Evolutionary conservation across 202 grass and related monocot genomes (phyloP).

Genomic region (Eragrostis tef): DNA sequence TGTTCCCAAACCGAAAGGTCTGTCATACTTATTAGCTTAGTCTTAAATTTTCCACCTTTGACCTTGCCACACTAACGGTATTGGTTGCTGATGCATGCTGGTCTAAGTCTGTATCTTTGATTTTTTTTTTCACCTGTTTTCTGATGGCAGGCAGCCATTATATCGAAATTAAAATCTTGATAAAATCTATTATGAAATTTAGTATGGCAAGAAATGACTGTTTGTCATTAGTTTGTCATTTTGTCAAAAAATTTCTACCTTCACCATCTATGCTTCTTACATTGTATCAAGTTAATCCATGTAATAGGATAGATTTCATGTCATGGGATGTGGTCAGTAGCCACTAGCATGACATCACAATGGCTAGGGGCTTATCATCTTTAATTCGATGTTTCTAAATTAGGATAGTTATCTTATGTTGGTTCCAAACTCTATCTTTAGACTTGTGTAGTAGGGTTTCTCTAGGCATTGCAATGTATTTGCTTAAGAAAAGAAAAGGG

Average conservation of each 20-base stretch:
- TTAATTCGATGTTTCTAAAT: neutral
- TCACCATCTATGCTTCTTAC: neutral
- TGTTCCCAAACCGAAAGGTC: conserved; percentile 93
- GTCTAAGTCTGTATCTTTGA: neutral
- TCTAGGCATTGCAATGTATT: neutral
- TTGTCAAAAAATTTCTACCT: neutral
- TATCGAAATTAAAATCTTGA: conserved; percentile 7
- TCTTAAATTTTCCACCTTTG: conserved; percentile 40
- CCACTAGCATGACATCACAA: neutral
- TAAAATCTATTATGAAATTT: neutral
- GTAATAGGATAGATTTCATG: too few species aligned
- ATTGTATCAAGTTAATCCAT: too few species aligned
- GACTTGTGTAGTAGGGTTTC: neutral
- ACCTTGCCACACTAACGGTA: conserved; percentile 24
- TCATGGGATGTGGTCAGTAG: neutral
- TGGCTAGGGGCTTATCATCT: neutral
- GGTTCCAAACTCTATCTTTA: neutral
- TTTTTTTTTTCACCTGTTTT: conserved; percentile 11
- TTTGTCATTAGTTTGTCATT: neutral
- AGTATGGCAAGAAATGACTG: neutral
- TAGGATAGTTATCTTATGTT: neutral
- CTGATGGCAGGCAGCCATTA: neutral
- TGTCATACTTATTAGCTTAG: conserved; percentile 10
- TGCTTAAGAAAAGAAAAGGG: neutral
- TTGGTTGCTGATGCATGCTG: conserved; percentile 11